Base-by-base conservation (phyloP, 495 filamentous ascomycete genomes). In the Chaetomium cochliodes region DNA sequence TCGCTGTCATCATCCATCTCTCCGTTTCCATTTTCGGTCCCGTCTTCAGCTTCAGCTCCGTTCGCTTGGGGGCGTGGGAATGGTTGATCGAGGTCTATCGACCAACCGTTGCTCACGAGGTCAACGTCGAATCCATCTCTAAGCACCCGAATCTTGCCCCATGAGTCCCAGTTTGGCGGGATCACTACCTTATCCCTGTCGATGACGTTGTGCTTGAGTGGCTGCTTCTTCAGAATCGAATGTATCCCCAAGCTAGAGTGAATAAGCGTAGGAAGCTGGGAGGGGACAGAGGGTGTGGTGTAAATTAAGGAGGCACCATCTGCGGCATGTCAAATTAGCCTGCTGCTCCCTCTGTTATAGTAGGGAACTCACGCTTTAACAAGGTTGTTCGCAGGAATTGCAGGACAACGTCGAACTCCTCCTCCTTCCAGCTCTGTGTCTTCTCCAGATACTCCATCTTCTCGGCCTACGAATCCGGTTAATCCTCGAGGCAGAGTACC, bases 81-180 rank as follows among this genome's bases (percentile, higher is more conserved):
- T 59, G 79, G 66, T 51, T 86, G 82, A 64, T 89, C 83, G 60
- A 94, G 88, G 68, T 97, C 93, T 54, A 89, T 82, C 20, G 86
- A 86, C 93, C 93, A 97, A 20, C 87, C 90, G 53, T 85, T 86
- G 70, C 90, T 93, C 39, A 93, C 85, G 6, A 83, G 85, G 78
- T 98, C 94, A 51, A 96, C 90, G 65, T 97, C 92, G 71, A 97
- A 98, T 16, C 89, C 91, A 78, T 97, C 96, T n/a, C 91, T 83
- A 20, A 98, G 80, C 47, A 97, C 90, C 23, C 93, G 85, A 64
- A 99, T 97, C 76, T 98, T 99, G 30, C 91, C 93, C 92, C 93
- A 97, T 0, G 92, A 96, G 75, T 99, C 94, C 96, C 96, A 98
- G 73, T 96, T 96, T 13, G 92, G 89, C 5, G 94, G 96, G 2